phyloP scores from a whole-genome alignment of 2,329 filamentous ascomycete species.

The Diplodia intermedia region DNA sequence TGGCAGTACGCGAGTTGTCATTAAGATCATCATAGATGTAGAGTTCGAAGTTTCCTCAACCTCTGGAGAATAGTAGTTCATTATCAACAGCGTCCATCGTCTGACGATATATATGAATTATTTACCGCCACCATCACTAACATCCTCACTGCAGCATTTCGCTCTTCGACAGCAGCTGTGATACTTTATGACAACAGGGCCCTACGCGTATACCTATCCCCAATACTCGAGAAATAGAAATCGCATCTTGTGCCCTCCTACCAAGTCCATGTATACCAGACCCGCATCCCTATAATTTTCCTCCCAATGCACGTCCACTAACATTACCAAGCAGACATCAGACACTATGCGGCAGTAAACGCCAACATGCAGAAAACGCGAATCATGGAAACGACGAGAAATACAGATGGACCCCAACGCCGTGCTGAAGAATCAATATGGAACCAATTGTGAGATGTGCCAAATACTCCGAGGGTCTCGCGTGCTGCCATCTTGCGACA shows the following conservation, averaged over 20 bases:
- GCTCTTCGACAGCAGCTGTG: neutral
- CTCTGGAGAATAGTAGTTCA: neutral
- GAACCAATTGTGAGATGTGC: neutral
- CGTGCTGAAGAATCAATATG: constrained; percentile 5
- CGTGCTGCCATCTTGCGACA: neutral
- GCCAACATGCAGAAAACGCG: neutral
- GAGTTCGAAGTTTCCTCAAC: neutral
- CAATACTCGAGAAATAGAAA: neutral
- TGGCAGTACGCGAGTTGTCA: neutral
- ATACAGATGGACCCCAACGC: neutral
- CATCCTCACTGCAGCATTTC: neutral
- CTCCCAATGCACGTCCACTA: neutral
- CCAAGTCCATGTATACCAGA: neutral
- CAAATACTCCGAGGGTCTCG: neutral
- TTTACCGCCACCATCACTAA: neutral
- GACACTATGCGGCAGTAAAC: neutral
- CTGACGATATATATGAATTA: neutral
- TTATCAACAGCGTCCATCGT: neutral
- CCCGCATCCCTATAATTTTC: neutral
- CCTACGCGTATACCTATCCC: neutral
- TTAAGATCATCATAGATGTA: neutral
- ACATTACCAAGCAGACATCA: constrained; percentile 1
- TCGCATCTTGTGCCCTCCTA: neutral
- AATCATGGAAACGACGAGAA: neutral
- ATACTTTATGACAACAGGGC: neutral